These are phyloP conservation scores for Xerophyta viscosa DNA, from an alignment of 106 monocot species.

Conservation along the genomic window DNA sequence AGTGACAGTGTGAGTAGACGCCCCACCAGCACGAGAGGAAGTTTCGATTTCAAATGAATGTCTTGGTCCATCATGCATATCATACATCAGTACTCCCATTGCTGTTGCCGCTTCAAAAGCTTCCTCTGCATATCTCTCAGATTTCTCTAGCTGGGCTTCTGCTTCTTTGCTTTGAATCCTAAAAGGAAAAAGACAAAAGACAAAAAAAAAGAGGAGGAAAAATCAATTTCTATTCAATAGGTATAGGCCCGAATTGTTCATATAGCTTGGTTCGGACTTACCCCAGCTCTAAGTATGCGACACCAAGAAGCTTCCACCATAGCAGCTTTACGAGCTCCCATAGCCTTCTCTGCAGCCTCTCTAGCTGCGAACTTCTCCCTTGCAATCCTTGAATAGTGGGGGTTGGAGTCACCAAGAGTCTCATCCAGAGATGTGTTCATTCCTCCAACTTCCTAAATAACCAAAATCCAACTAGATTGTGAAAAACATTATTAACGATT, in stretches of 20 bases:
- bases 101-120: conserved; percentile 68
- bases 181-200: not conserved
- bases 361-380: conserved; percentile 85
- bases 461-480: not conserved
- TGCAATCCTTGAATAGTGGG: conserved; percentile 77
- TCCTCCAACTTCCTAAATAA: conserved; percentile 51
- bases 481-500: no score
- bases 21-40: conserved; percentile 34
- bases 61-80: conserved; percentile 46
- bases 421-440: conserved; percentile 76
- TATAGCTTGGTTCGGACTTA: conserved; percentile 2
- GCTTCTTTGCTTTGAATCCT: conserved; percentile 74
- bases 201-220: not conserved
- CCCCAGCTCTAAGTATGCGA: conserved; percentile 82
- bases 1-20: conserved; percentile 47
- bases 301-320: conserved; percentile 97
- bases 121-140: conserved; percentile 36
- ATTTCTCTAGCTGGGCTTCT: conserved; percentile 48
- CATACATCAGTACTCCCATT: conserved; percentile 85
- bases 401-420: conserved; percentile 64
- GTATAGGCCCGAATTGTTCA: no score
- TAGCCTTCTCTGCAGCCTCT: conserved; percentile 69
- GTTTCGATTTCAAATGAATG: conserved; percentile 38
- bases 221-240: no score
- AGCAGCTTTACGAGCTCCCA: conserved; percentile 74